Percentiles rank a stretch among this genome's conserved stretches.
These are phyloP conservation scores for Udeniomyces megalosporus DNA, from an alignment of 768 basidiomycete genomes.

Conservation along the genomic window DNA sequence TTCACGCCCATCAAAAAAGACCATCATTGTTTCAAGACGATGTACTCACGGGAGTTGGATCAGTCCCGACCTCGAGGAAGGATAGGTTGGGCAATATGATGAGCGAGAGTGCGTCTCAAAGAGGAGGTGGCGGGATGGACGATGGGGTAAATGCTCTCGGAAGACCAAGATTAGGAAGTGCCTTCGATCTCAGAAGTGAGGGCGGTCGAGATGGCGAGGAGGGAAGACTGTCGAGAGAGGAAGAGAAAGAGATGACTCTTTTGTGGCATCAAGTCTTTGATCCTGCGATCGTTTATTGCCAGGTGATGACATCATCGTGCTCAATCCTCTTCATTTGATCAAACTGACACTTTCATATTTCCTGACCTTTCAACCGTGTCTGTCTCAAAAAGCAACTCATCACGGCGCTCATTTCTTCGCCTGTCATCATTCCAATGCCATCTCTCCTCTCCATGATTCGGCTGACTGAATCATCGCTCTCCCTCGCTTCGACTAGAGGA, in stretches of 20 bases:
- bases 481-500: conserved; percentile 44
- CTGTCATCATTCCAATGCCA: conserved; percentile 41
- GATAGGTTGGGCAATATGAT: not conserved
- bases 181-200: not conserved
- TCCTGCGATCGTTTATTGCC: conserved; percentile 70
- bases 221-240: conserved; percentile 13
- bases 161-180: not conserved
- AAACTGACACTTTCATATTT: not conserved
- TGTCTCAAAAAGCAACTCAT: conserved; percentile 33
- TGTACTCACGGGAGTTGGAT: not conserved
- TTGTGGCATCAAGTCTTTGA: conserved; percentile 90
- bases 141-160: not conserved
- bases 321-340: not conserved
- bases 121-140: not conserved
- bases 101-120: not conserved
- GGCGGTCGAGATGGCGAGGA: not conserved
- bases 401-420: conserved; percentile 49
- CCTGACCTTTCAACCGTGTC: not conserved
- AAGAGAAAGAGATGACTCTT: conserved; percentile 33
- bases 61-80: not conserved
- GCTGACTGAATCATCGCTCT: conserved; percentile 61
- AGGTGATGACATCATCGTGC: conserved; percentile 34
- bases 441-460: conserved; percentile 82
- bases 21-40: not conserved
- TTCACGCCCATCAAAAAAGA: too few relatives aligned